Base-by-base conservation (phyloP, 768 basidiomycete genomes). In the Chlorophyllum brunneum region DNA sequence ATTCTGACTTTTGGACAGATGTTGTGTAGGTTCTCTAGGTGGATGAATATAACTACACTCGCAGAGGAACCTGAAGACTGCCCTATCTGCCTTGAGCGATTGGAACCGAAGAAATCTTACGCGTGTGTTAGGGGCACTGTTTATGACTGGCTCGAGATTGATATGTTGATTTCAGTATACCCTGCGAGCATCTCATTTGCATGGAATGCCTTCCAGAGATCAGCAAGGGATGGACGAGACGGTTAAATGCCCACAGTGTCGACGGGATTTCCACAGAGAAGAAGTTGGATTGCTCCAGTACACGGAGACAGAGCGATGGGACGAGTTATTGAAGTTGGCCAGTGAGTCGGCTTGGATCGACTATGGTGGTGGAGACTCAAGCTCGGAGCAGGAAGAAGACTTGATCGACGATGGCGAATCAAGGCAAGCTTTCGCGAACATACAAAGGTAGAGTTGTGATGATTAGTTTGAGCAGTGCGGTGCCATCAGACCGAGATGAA, bases 151-250 rank as follows among this genome's bases (percentile, higher is more conserved):
- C 18, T 30, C 11, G 39, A 29, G 20, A n/a, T 9, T 33, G 26
- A 37, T 29, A 16, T n/a, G 23, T 52, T 0, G 43, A 30, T 30
- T 33, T 22, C 36, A 80, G 77, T 40, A 62, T 75, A 20, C 58
- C 63, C 5, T 78, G 78, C 59, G 63, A 76, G 38, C 78, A 80
- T 57, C 56, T 70, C 6, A 58, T 74, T 31, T 79, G 78, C 57
- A 57, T 71, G 41, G 59, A 51, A 4, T 77, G 76, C 50, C 54
- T 74, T 15, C 57, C 64, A 7, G 27, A 62, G 29, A 56, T 74
- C 18, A 55, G 61, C 8, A 61, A 55, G 56, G 64, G 59, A 18
- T 61, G 54, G 53, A 65, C 40, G 71, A 70, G 36, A 60, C 47
- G 0, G 60, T 74, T 15, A 42, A 46, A 18, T 79, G 77, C 44